A percentile compares a stretch with the other conserved stretches of the same genome.
These are phyloP conservation scores for Aspergillus japonicus DNA, from an alignment of 2,329 filamentous ascomycete species.

Conservation along the genomic window DNA sequence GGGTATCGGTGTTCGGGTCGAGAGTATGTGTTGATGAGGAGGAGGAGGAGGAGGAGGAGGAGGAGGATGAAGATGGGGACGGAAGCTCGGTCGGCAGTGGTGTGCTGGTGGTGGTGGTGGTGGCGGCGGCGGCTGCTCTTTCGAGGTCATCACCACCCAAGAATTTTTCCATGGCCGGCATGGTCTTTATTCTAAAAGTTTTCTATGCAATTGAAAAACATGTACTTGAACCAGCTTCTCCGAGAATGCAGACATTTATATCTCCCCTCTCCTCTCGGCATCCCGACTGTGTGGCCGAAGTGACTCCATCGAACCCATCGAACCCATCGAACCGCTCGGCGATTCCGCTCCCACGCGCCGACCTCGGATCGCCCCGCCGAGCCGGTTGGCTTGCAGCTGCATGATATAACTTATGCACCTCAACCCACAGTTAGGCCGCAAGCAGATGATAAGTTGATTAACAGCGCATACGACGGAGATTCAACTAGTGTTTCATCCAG, in stretches of 20 bases:
- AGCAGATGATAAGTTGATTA: neutral
- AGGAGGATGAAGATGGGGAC: neutral
- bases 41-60: too few relatives aligned
- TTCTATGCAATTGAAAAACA: neutral
- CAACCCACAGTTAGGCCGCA: neutral
- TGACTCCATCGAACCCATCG: neutral
- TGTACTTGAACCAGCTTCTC: neutral
- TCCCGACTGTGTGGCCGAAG: conserved; percentile 17
- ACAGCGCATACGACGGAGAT: too few relatives aligned
- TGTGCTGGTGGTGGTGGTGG: neutral
- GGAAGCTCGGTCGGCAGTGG: neutral
- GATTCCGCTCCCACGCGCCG: neutral
- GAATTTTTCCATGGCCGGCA: conserved; percentile 12
- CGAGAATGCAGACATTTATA: conserved; percentile 8
- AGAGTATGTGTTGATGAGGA: conserved; percentile 5
- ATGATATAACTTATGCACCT: neutral
- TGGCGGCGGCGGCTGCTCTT: conserved; percentile 6
- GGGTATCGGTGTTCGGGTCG: neutral
- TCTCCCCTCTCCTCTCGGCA: conserved; percentile 18
- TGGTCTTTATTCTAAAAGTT: neutral
- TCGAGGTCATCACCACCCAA: conserved; percentile 16
- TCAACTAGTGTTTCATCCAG: too few relatives aligned
- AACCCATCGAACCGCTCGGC: neutral
- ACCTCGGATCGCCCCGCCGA: neutral
- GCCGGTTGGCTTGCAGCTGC: neutral